These are phyloP conservation scores for Backusella parvicylindrica DNA, from an alignment of 192 early-diverging fungal species.

Conservation along the genomic window DNA sequence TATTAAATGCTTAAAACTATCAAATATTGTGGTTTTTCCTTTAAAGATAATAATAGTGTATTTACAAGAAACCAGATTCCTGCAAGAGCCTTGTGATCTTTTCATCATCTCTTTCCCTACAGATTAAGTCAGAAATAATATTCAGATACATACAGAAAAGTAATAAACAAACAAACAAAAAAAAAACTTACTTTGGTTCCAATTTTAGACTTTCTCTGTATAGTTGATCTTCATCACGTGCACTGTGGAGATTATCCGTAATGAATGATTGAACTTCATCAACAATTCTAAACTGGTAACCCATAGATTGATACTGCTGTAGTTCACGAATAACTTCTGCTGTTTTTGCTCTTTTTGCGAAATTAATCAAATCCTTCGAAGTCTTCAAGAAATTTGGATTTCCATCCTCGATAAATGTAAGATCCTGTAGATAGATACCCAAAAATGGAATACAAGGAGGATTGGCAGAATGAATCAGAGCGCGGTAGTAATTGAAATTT, in stretches of 20 bases:
- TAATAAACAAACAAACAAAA: background rate
- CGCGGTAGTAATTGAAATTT: slow-evolving; percentile 84
- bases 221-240: slow-evolving; percentile 68
- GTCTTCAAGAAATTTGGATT: slow-evolving; percentile 73
- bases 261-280: slow-evolving; percentile 87
- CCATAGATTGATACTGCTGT: slow-evolving; percentile 88
- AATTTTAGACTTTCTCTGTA: slow-evolving; percentile 76
- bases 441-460: slow-evolving; percentile 84
- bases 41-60: background rate
- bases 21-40: background rate
- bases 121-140: background rate
- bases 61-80: slow-evolving; percentile 77
- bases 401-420: slow-evolving; percentile 94
- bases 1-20: slow-evolving; percentile 3
- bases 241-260: slow-evolving; percentile 60
- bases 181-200: slow-evolving; percentile 69
- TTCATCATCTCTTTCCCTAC: slow-evolving; percentile 77
- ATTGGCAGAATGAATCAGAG: slow-evolving; percentile 77
- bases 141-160: background rate
- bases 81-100: slow-evolving; percentile 71
- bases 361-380: slow-evolving; percentile 79
- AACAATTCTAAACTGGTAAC: slow-evolving; percentile 76
- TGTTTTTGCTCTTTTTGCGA: slow-evolving; percentile 85
- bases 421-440: slow-evolving; percentile 80
- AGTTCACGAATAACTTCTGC: slow-evolving; percentile 91